phyloP scores from a whole-genome alignment of 169 alveolate species.

The Plasmodium gallinaceum region DNA sequence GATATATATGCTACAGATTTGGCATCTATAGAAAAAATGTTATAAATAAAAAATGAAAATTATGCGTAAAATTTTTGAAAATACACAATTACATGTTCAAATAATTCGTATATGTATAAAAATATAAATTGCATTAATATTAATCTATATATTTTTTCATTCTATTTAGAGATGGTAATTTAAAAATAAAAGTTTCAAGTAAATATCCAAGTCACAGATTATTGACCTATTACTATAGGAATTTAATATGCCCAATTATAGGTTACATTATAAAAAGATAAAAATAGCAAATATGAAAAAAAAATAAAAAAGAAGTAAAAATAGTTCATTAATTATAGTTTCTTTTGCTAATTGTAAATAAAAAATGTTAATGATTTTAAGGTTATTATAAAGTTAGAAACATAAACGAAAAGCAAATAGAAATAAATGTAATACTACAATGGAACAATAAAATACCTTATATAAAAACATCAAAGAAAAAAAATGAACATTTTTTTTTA shows the following conservation, averaged over 20 bases:
- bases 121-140: neutral
- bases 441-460: slow-evolving; percentile 10
- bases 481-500: slow-evolving; percentile 36
- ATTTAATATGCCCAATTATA: slow-evolving; percentile 18
- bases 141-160: neutral
- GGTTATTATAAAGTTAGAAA: slow-evolving; percentile 26
- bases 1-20: slow-evolving; percentile 28
- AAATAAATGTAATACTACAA: slow-evolving; percentile 24
- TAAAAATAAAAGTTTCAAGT: slow-evolving; percentile 17
- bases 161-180: neutral
- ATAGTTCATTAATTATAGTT: neutral
- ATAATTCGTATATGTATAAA: neutral
- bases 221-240: slow-evolving; percentile 32
- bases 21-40: slow-evolving; percentile 18
- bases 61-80: neutral
- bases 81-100: neutral
- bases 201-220: slow-evolving; percentile 17
- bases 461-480: slow-evolving; percentile 3
- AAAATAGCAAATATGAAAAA: neutral
- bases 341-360: neutral
- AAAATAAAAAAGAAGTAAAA: neutral
- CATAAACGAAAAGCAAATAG: slow-evolving; percentile 9
- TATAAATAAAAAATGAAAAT: neutral
- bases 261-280: slow-evolving; percentile 20
- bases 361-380: slow-evolving; percentile 1